Conservation (phyloP, 345 rosid species). For the Lepidium didymum region DNA sequence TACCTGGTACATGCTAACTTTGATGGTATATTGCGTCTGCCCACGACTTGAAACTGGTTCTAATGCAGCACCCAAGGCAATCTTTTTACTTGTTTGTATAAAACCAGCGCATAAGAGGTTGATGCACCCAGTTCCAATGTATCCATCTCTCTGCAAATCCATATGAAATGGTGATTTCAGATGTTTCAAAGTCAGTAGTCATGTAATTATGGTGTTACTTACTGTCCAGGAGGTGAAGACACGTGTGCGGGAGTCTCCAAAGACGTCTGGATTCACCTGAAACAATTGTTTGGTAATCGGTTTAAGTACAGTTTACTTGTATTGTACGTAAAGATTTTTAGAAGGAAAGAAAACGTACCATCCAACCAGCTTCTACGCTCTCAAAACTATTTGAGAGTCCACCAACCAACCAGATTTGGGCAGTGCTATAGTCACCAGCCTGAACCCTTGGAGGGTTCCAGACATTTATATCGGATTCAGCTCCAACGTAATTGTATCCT, state of each 20-base stretch:
- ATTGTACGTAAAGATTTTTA: not conserved
- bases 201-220: constrained; percentile 7
- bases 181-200: not conserved
- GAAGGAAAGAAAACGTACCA: constrained; percentile 10
- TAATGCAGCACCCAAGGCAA: constrained; percentile 31
- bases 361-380: constrained; percentile 50
- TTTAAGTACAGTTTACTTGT: not conserved
- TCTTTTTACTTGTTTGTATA: constrained; percentile 29
- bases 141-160: constrained; percentile 26
- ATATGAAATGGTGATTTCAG: not conserved
- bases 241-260: constrained; percentile 27
- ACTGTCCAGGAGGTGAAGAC: constrained; percentile 34
- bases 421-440: constrained; percentile 26
- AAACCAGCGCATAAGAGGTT: constrained; percentile 44
- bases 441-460: constrained; percentile 43
- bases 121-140: constrained; percentile 33
- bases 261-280: constrained; percentile 27
- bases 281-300: not conserved
- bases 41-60: not conserved
- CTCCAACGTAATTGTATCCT: constrained; percentile 38
- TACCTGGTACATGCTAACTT: constrained; percentile 29
- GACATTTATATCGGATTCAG: constrained; percentile 37
- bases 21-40: constrained; percentile 13
- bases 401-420: constrained; percentile 42
- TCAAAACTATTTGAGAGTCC: constrained; percentile 30